These are phyloP conservation scores for Oryza punctata DNA, from an alignment of 176 grass and related monocot genomes.

Conservation along the genomic window DNA sequence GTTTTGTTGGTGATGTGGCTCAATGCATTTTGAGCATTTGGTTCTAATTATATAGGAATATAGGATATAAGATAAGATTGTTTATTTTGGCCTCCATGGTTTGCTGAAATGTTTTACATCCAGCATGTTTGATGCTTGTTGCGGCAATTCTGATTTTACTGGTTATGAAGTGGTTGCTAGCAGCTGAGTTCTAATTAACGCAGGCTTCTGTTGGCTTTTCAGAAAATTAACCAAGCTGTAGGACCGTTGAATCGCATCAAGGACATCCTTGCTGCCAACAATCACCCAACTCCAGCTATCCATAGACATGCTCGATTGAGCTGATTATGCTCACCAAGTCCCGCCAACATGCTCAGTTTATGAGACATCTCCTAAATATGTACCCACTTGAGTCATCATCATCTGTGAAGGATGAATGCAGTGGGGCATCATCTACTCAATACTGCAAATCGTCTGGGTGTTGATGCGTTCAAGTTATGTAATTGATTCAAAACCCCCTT, in stretches of 20 bases:
- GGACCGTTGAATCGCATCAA: conserved; percentile 59
- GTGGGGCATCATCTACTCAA: neutral
- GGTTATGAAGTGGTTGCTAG: neutral
- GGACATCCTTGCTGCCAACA: conserved; percentile 49
- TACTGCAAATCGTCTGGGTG: neutral
- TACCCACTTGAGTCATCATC: neutral
- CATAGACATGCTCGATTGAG: conserved; percentile 46
- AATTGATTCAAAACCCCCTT: neutral
- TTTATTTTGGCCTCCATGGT: neutral
- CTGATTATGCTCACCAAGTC: neutral
- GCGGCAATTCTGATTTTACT: neutral
- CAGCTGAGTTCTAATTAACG: neutral
- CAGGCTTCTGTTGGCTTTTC: conserved; percentile 30
- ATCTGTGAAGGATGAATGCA: neutral
- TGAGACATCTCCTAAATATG: conserved; percentile 11
- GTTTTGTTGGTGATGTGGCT: too few species aligned
- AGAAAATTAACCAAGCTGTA: conserved; percentile 43
- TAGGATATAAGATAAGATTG: neutral
- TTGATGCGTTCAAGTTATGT: conserved; percentile 28
- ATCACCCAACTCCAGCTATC: conserved; percentile 21
- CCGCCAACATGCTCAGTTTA: neutral
- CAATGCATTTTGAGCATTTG: too few species aligned
- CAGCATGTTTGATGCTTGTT: neutral
- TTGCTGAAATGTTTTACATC: neutral
- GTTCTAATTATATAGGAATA: too few species aligned